Conservation (phyloP, 371 early-diverging fungal species). For the Cokeromyces recurvatus region DNA sequence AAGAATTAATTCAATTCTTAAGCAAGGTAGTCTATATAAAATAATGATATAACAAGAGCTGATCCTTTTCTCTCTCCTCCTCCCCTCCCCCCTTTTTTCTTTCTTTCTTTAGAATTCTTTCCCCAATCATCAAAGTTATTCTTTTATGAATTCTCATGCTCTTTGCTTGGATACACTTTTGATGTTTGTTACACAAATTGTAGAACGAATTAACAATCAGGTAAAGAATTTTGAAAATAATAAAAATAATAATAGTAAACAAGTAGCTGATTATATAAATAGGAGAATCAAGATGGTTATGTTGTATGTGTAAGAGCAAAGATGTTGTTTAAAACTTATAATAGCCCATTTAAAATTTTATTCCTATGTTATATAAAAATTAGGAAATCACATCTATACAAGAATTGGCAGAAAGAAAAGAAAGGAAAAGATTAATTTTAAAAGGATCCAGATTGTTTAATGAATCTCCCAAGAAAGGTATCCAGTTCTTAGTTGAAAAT, state of each 20-base stretch:
- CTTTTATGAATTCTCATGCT: constrained; percentile 57
- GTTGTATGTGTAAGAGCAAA: constrained; percentile 22
- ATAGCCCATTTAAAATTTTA: neutral
- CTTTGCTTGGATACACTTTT: constrained; percentile 79
- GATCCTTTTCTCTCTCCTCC: too few species aligned
- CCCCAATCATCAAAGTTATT: constrained; percentile 68
- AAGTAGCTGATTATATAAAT: neutral
- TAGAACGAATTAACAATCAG: constrained; percentile 55
- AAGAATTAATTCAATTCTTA: constrained; percentile 77
- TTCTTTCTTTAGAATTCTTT: constrained; percentile 51
- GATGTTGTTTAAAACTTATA: neutral
- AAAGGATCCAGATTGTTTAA: constrained; percentile 83
- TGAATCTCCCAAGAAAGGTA: constrained; percentile 79
- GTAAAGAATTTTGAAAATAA: constrained; percentile 3
- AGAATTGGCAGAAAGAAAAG: constrained; percentile 32
- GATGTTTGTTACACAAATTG: constrained; percentile 74
- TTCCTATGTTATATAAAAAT: too few species aligned
- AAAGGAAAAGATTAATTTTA: constrained; percentile 68
- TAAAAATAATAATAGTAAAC: too few species aligned
- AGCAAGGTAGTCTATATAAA: constrained; percentile 36
- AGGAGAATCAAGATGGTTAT: constrained; percentile 10
- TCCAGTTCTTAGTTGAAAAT: constrained; percentile 60
- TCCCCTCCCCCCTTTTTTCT: too few species aligned
- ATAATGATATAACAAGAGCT: neutral
- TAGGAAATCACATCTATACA: constrained; percentile 29